Base-by-base conservation (phyloP, 2,329 filamentous ascomycete genomes). In the Trichocomaceae sp. region DNA sequence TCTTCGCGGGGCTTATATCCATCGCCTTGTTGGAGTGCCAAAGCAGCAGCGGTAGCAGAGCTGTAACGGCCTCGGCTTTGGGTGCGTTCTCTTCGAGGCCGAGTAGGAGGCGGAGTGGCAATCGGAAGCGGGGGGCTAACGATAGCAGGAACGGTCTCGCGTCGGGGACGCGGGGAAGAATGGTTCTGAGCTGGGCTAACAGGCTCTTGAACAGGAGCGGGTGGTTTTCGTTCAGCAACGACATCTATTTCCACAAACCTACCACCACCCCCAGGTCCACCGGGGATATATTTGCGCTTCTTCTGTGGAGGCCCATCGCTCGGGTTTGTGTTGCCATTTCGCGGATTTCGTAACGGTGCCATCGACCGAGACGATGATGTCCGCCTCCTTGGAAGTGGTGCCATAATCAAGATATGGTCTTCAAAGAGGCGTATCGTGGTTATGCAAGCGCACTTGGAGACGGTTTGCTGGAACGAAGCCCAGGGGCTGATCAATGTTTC, bases 1-100 rank as follows among this genome's bases (percentile, higher is more conserved):
- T 99, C 93, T 73, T 99, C 93, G 66, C 93, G 82, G 31, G 93
- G 93, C 70, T 99, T 99, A 74, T 97, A 97, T 50, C 92, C 91
- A 75, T 97, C 93, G 64, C 85, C 91, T 67, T 96, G 90, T 62
- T 90, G 88, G 57, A 93, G 87, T 5, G 90, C 90, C 50, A 91
- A 89, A 22, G 91, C 88, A 26, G 90, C 90, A 12, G 92, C 90
- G n/a, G 86, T 75, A 29, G 83, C 90, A 46, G 88, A 92, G 63
- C 86, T 90, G 72, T 88, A 95, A 61, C 88, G 82, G 69, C 88
- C 87, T 63, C 79, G 77, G 49, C 63, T 69, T 58, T 71, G 69
- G 51, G 66, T 72, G 60, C 71, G 74, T 37, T 74, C 73, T 57
- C 75, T 67, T 57, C 70, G 67, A 6, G 70, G 66, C 57, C 72